Base-by-base conservation (phyloP, 805 yeast genomes). In the Debaryomyces hansenii region DNA sequence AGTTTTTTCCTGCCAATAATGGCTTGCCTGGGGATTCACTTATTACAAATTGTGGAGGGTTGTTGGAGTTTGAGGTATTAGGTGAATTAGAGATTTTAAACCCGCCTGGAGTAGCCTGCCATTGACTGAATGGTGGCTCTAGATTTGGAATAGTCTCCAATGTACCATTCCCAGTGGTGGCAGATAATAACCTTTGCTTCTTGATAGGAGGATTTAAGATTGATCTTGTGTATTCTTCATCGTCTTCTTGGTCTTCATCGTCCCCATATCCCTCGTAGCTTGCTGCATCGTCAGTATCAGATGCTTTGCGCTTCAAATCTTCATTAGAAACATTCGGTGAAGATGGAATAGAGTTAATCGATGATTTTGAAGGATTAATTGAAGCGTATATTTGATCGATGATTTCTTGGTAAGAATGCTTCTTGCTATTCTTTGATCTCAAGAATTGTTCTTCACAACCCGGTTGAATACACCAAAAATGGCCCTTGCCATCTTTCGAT, bases 401-500 rank as follows among this genome's bases (percentile, higher is more conserved):
- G 4, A 72, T 69, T 51, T 72, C 77, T 43, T 70, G 74, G 54
- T 66, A 70, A 40, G 69, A 65, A 46, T 68, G 60, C 49, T 69
- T 69, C 56, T 79, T 80, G 40, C 72, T 72, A 46, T 75, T 70
- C 57, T 82, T 79, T 4, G 79, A 83, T 58, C 82, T 85, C 57
- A 87, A 75, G 57, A 92, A 92, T 62, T 84, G 87, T 55, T 81
- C 80, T 63, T 91, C 97, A 59, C 75, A 80, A 4, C 96, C 96
- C n/a, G 79, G 72, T 50, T 84, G 87, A 42, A 92, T 87, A 56
- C 85, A 82, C 99, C 99, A 92, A 65, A 85, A 92, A 69, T 91
- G 96, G 28, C 94, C 94, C 63, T 87, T 87, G 6, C 92, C 90
- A 68, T 87, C 95, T 55, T 87, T 85, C 10, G 97, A 91, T 63